A percentile compares a stretch with the other conserved stretches of the same genome.
Evolutionary conservation across 306 rosid species (phyloP).

Genomic region (Mimosa bimucronata): DNA sequence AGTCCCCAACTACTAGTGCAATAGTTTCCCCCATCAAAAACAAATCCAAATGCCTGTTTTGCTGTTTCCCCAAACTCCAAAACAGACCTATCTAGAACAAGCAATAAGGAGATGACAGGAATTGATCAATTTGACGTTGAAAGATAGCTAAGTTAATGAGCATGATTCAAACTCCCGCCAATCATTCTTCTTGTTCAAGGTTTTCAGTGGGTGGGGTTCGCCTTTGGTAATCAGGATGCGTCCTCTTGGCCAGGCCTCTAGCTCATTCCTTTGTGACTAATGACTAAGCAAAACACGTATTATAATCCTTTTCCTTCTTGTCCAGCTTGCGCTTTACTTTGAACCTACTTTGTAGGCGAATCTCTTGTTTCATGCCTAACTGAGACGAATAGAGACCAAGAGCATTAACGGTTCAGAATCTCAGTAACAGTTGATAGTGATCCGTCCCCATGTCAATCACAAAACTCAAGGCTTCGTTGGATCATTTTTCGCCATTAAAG

Average conservation of each 20-base stretch:
- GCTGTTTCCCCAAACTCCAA: constrained; percentile 59
- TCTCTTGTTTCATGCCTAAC: constrained; percentile 33
- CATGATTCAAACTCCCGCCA: constrained; percentile 61
- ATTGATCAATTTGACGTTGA: constrained; percentile 66
- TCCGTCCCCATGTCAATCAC: background rate
- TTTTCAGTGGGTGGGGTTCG: constrained; percentile 49
- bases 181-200: constrained; percentile 50
- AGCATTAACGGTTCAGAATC: constrained; percentile 22
- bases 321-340: constrained; percentile 30
- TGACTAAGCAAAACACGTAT: constrained; percentile 28
- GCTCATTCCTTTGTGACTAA: constrained; percentile 33
- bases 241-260: constrained; percentile 35
- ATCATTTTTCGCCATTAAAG: background rate
- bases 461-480: background rate
- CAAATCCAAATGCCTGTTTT: constrained; percentile 58
- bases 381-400: background rate
- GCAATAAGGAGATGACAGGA: constrained; percentile 59
- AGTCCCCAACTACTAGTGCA: constrained; percentile 60
- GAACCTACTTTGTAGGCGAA: constrained; percentile 43
- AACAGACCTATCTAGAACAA: constrained; percentile 42
- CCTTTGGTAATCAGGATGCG: constrained; percentile 32
- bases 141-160: constrained; percentile 57
- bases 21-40: constrained; percentile 42
- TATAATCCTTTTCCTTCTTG: constrained; percentile 3
- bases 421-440: constrained; percentile 19